Percentiles rank a stretch among this genome's conserved stretches.
phyloP scores from a whole-genome alignment of 495 filamentous ascomycete species.

The Zalerion maritima region DNA sequence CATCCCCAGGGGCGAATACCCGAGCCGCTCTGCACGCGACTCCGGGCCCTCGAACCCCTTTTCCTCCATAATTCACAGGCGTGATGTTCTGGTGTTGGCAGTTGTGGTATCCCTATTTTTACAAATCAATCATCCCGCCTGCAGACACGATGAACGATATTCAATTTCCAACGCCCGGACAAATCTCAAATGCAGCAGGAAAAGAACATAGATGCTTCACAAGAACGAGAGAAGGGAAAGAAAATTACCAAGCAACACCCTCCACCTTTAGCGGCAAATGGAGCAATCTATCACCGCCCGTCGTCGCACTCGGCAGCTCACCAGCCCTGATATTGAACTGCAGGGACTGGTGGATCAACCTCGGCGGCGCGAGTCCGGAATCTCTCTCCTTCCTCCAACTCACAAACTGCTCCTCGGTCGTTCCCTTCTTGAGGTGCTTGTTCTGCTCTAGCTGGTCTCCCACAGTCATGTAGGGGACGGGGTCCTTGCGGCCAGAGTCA shows the following conservation, averaged over 20 bases:
- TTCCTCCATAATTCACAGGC: too few species aligned
- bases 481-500: constrained; percentile 8
- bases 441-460: constrained; percentile 33
- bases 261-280: constrained; percentile 28
- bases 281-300: constrained; percentile 22
- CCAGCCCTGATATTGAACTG: constrained; percentile 47
- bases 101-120: too few species aligned
- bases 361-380: constrained; percentile 30
- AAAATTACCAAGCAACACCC: constrained; percentile 4
- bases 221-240: too few species aligned
- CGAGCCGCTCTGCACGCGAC: too few species aligned
- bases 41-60: too few species aligned
- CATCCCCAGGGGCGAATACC: too few species aligned
- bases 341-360: constrained; percentile 38
- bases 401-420: constrained; percentile 33
- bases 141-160: too few species aligned
- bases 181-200: too few species aligned
- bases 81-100: too few species aligned
- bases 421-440: constrained; percentile 34
- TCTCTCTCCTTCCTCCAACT: constrained; percentile 31
- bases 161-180: too few species aligned
- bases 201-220: too few species aligned
- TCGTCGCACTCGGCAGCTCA: constrained; percentile 22
- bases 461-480: constrained; percentile 33
- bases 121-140: too few species aligned